Percentiles rank a stretch among this genome's conserved stretches.
These are phyloP conservation scores for Leccinum pellstonianum DNA, from an alignment of 768 basidiomycete species.

Conservation along the genomic window DNA sequence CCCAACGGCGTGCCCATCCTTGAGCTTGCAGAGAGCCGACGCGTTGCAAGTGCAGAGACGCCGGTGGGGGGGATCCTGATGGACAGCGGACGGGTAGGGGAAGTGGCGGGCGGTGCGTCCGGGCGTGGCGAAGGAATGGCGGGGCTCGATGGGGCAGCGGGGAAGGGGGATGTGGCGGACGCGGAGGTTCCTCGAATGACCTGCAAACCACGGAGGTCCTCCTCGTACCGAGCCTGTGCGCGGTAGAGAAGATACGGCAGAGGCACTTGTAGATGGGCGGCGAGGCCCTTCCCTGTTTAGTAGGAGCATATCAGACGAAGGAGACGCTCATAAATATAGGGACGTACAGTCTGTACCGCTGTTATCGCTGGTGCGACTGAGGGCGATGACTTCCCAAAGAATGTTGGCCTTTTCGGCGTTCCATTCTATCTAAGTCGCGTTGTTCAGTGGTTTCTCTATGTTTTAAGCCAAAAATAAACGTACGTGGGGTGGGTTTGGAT, in stretches of 20 bases:
- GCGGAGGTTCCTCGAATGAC: slow-evolving; percentile 62
- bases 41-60: slow-evolving; percentile 9
- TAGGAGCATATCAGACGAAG: neutral
- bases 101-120: slow-evolving; percentile 10
- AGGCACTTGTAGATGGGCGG: slow-evolving; percentile 75
- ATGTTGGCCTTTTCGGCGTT: slow-evolving; percentile 79
- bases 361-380: slow-evolving; percentile 69
- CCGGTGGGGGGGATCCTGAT: slow-evolving; percentile 25
- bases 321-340: neutral
- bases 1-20: slow-evolving; percentile 55
- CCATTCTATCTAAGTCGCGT: slow-evolving; percentile 70
- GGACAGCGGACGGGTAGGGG: slow-evolving; percentile 18
- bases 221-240: slow-evolving; percentile 80
- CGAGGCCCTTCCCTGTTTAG: slow-evolving; percentile 74
- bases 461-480: slow-evolving; percentile 26
- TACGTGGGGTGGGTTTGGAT: slow-evolving; percentile 67
- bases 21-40: slow-evolving; percentile 40
- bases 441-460: slow-evolving; percentile 6
- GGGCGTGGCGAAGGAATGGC: slow-evolving; percentile 14
- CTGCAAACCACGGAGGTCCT: slow-evolving; percentile 77
- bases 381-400: slow-evolving; percentile 84
- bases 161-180: slow-evolving; percentile 30
- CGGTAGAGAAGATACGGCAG: slow-evolving; percentile 83
- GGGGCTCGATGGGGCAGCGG: slow-evolving; percentile 14
- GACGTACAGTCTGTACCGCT: slow-evolving; percentile 77